Evolutionary conservation across 805 yeast genomes (phyloP), one percentile per base, ranked within the genome.

Genomic region (Wickerhamomyces queroliae): DNA sequence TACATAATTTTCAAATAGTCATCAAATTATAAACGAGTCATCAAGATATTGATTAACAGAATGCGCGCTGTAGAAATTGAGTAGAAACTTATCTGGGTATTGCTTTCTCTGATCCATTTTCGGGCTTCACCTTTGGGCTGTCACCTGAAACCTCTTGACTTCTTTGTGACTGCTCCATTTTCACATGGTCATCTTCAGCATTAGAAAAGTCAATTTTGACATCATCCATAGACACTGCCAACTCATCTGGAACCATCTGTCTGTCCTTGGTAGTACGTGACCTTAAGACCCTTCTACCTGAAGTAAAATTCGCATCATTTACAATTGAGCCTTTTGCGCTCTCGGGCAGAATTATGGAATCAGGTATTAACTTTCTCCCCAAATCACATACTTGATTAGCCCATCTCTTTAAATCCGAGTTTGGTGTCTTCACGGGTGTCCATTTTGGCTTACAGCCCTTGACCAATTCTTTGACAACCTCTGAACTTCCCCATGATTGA

Each of bases 381-480:
- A 79, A 55, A 43, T 70, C 69, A 39, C 78, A 76, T 3, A 76
- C 83, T 47, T 78, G 82, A 50, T 76, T 78, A 2, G 82, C 79
- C 84, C 84, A 77, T 22, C 69, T 64, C 24, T 77, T 71, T 6
- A 75, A 64, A 40, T 72, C 81, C 22, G 66, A 55, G 18, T 70
- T 61, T 12, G 79, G 77, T 31, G 69, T 69, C 51, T 74, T 76
- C 53, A 72, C 66, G 1, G 82, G 77, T 16, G 67, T 55, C 89
- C 90, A 83, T 35, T 67, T 69, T 28, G 76, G 74, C 44, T 75
- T 80, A 58, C 89, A 83, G 7, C 90, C 91, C 47, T 76, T 72
- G 3, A 70, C 69, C 31, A 83, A 66, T 53, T 81, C 89, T 48
- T 75, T 78, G 43, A 83, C 77, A 2, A 80, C 79, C 23, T 68